Base-by-base conservation (phyloP, 768 basidiomycete genomes). In the Auricularia sp. region DNA sequence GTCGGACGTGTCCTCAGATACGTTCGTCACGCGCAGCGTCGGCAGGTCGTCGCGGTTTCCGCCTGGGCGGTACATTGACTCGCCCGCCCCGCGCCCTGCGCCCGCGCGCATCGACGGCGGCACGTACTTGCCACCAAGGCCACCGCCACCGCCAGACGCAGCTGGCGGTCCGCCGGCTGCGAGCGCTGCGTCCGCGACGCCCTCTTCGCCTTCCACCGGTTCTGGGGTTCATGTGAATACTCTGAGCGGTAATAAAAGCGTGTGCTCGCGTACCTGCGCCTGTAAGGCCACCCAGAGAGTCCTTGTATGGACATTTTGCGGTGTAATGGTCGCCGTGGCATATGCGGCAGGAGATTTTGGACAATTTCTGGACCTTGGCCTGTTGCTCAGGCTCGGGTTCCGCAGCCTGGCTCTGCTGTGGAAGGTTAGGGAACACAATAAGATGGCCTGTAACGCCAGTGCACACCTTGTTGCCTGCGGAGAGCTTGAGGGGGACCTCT, bases 291-390 rank as follows among this genome's bases (percentile, higher is more conserved):
- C 87, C 88, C 14, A 99, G 83, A 8, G 90, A 89, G 71, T 98
- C 94, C 77, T 94, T 97, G 83, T 94, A 95, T 5, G 97, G 97
- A 82, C 97, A 98, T 76, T 95, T 94, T 68, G 94, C 90, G 14
- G 97, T 99, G 77, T 95, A 98, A 79, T 98, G 97, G 68, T 90
- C 90, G 63, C 96, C 97, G 73, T 96, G 92, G 79, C 97, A 98
- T 64, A 97, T 78, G 68, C 97, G 84, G 82, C 97, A 99, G 54
- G 82, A 77, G 68, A 99, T 91, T 73, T 94, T 94, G 73, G 93
- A 93, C 63, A 67, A 68, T 39, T 66, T 69, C 1, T 84, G 85
- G 11, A 74, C 76, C 75, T 92, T 92, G 68, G 87, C 73, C 56
- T 78, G 74, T 65, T 89, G 85, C 70, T 89, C 56, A 64, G 80